Percentiles rank a stretch among this genome's conserved stretches.
Conservation (phyloP, 495 filamentous ascomycete genomes). For the Penicillium pancosmium region DNA sequence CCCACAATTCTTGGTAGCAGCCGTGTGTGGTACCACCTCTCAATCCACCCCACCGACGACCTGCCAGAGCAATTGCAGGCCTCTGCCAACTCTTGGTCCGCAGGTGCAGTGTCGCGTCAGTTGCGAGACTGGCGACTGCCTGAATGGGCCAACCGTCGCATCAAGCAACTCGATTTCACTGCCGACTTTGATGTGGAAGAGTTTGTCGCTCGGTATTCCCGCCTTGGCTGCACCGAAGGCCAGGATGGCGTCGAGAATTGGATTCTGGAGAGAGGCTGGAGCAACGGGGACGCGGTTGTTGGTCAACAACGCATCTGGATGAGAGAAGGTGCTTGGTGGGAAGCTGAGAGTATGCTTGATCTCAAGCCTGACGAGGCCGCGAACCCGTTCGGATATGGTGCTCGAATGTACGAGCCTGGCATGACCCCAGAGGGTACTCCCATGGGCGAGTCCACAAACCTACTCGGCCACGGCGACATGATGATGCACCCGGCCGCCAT, state of each 20-base stretch:
- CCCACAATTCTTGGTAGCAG: constrained; percentile 70
- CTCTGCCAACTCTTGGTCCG: constrained; percentile 79
- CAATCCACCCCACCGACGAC: constrained; percentile 89
- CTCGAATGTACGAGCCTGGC: constrained; percentile 35
- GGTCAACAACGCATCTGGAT: constrained; percentile 94
- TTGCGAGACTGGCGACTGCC: constrained; percentile 89
- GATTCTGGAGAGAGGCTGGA: constrained; percentile 95
- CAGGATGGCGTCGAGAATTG: constrained; percentile 93
- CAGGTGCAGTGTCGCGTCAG: constrained; percentile 87
- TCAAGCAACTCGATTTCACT: constrained; percentile 93
- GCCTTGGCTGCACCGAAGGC: constrained; percentile 86
- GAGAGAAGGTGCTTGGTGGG: constrained; percentile 94
- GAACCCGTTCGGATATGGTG: constrained; percentile 39
- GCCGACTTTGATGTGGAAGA: constrained; percentile 95
- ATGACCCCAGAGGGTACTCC: constrained; percentile 38
- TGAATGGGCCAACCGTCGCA: constrained; percentile 94
- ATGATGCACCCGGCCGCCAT: constrained; percentile 61
- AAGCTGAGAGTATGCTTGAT: constrained; percentile 95
- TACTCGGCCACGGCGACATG: constrained; percentile 72
- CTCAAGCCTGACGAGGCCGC: constrained; percentile 66
- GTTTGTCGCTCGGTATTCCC: constrained; percentile 78
- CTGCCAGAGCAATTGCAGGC: constrained; percentile 68
- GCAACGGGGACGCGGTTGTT: constrained; percentile 92
- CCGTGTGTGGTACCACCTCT: constrained; percentile 94
- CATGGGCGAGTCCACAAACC: constrained; percentile 59